phyloP scores from a whole-genome alignment of 169 alveolate species.

The Eimeria falciformis region DNA sequence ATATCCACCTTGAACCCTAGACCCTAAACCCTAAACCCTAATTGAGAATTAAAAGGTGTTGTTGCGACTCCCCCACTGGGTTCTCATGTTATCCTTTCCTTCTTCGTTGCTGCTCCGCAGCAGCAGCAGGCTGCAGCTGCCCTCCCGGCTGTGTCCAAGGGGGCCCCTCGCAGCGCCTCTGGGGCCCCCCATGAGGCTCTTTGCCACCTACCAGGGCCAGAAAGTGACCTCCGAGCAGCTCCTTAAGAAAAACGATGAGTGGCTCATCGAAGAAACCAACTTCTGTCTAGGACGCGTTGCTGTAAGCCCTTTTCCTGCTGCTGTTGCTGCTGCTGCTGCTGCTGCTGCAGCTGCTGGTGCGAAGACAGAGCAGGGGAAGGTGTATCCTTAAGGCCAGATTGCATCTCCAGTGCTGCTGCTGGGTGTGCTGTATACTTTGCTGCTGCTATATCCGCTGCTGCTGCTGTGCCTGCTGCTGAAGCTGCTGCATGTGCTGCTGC shows the following conservation, averaged over 20 bases:
- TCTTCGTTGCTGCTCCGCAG: not conserved
- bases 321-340: slow-evolving; percentile 15
- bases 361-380: not conserved
- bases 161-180: slow-evolving; percentile 49
- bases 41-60: not conserved
- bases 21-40: not conserved
- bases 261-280: slow-evolving; percentile 95
- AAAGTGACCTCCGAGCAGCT: slow-evolving; percentile 89
- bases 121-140: not conserved
- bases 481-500: slow-evolving; percentile 25
- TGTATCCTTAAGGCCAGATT: not conserved
- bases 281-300: slow-evolving; percentile 93
- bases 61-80: not conserved
- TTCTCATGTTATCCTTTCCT: not conserved
- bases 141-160: not conserved
- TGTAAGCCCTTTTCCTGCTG: slow-evolving; percentile 78
- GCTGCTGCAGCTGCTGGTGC: slow-evolving; percentile 55
- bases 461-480: not conserved
- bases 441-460: not conserved
- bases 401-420: slow-evolving; percentile 39
- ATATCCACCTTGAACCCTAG: too few relatives aligned
- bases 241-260: slow-evolving; percentile 90
- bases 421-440: slow-evolving; percentile 34
- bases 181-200: slow-evolving; percentile 31
- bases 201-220: slow-evolving; percentile 86